Evolutionary conservation across 192 early-diverging fungal species (phyloP).

Genomic region (Rhizophlyctis rosea): DNA sequence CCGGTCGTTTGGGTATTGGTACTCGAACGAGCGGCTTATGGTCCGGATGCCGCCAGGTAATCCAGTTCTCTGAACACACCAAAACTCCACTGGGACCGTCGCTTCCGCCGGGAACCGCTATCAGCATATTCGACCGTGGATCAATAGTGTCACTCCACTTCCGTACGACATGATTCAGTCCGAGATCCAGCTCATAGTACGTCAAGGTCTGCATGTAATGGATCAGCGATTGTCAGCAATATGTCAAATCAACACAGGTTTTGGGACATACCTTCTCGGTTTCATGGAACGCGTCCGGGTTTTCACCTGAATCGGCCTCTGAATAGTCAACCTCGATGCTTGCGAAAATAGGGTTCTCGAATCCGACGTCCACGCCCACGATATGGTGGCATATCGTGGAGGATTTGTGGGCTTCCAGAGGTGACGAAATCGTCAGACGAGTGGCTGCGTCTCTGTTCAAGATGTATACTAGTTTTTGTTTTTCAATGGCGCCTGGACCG

Average conservation of each 20-base stretch:
- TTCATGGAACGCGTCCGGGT: constrained; percentile 65
- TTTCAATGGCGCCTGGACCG: constrained; percentile 77
- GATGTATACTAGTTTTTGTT: constrained; percentile 95
- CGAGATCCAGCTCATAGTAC: constrained; percentile 97
- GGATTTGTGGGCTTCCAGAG: constrained; percentile 88
- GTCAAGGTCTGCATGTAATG: constrained; percentile 59
- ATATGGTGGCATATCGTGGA: constrained; percentile 73
- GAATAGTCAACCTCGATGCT: constrained; percentile 83
- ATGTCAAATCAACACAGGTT: constrained; percentile 3
- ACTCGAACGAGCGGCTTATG: constrained; percentile 59
- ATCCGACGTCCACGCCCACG: constrained; percentile 94
- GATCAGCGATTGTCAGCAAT: constrained; percentile 9
- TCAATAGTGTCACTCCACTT: constrained; percentile 89
- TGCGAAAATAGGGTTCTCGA: constrained; percentile 98
- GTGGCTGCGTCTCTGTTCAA: constrained; percentile 87
- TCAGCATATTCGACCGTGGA: constrained; percentile 70
- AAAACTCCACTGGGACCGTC: constrained; percentile 98
- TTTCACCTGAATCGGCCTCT: constrained; percentile 75
- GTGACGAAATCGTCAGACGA: constrained; percentile 86
- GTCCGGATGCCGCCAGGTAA: constrained; percentile 82
- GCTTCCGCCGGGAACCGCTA: constrained; percentile 81
- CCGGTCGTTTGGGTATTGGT: constrained; percentile 77
- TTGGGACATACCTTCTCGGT: constrained; percentile 60
- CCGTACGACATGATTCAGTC: constrained; percentile 96
- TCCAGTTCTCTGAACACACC: constrained; percentile 87